These are phyloP conservation scores for Musa troglodytarum DNA, from an alignment of 176 grass and related monocot species.

Conservation along the genomic window DNA sequence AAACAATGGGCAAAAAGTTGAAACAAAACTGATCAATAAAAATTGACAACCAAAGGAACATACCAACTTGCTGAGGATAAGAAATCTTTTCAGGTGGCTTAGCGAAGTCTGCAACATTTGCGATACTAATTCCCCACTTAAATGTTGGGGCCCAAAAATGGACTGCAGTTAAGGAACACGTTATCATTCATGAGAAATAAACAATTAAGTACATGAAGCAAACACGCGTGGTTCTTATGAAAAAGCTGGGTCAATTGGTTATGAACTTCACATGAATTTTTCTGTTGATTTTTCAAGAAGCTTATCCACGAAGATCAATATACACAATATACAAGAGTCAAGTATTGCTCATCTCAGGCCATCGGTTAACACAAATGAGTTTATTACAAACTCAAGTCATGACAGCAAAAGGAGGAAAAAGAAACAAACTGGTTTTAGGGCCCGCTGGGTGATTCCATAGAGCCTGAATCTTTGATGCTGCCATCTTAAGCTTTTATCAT, in stretches of 20 bases:
- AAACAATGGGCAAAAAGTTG: background rate
- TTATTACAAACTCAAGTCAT: background rate
- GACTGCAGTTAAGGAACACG: conserved; percentile 30
- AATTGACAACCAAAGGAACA: conserved; percentile 4
- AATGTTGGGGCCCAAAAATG: conserved; percentile 89
- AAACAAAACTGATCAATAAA: conserved; percentile 1
- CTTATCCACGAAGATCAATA: background rate
- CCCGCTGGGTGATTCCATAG: conserved; percentile 90
- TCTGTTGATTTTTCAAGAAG: too few relatives aligned
- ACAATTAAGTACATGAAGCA: background rate
- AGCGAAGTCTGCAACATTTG: conserved; percentile 76
- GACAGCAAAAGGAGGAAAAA: background rate
- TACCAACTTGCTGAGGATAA: conserved; percentile 88
- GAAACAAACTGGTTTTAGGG: conserved; percentile 75
- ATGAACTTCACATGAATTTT: background rate
- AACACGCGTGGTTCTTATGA: background rate
- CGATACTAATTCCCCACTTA: conserved; percentile 92
- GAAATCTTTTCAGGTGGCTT: conserved; percentile 88
- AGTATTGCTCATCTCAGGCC: background rate
- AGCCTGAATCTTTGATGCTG: conserved; percentile 72
- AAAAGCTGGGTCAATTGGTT: too few relatives aligned
- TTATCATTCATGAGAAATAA: background rate
- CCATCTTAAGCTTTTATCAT: conserved; percentile 25
- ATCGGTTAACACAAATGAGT: background rate
- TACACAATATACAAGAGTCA: too few relatives aligned